These are phyloP conservation scores for Psilocybe sp. DNA, from an alignment of 768 basidiomycete genomes.

Conservation along the genomic window DNA sequence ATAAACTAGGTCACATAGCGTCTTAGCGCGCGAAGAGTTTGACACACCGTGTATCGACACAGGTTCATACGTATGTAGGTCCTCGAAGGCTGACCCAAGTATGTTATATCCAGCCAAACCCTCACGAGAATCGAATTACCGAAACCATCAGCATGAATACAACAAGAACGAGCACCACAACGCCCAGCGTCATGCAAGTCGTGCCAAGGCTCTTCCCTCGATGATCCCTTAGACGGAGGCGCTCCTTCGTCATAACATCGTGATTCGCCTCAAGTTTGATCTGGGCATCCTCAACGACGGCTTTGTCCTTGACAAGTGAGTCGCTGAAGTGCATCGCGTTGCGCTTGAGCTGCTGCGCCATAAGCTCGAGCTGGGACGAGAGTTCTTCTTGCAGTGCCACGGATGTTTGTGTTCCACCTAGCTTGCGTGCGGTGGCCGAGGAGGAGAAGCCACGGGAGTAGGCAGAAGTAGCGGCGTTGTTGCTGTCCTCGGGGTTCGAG, in stretches of 20 bases:
- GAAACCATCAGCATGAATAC: constrained; percentile 73
- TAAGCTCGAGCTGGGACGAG: constrained; percentile 68
- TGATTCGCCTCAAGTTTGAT: constrained; percentile 74
- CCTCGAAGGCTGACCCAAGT: too few species aligned
- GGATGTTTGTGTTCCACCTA: constrained; percentile 19
- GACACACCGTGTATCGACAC: too few species aligned
- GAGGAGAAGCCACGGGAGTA: constrained; percentile 16
- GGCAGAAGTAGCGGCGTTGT: constrained; percentile 7
- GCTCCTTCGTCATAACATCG: constrained; percentile 64
- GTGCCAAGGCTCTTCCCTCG: constrained; percentile 63
- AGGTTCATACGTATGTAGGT: too few species aligned
- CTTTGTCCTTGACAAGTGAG: constrained; percentile 71
- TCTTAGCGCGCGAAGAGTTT: too few species aligned
- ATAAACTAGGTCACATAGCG: too few species aligned
- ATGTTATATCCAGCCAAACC: background rate
- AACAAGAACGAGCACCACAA: constrained; percentile 62
- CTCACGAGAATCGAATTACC: constrained; percentile 54
- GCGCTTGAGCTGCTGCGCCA: constrained; percentile 85
- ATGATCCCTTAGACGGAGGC: constrained; percentile 58
- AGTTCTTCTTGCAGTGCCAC: constrained; percentile 67
- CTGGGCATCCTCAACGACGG: constrained; percentile 62
- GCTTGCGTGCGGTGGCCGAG: constrained; percentile 8
- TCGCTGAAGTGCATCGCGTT: constrained; percentile 80
- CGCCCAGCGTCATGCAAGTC: constrained; percentile 67
- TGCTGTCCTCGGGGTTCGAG: constrained; percentile 15